Evolutionary conservation across 106 monocot species (phyloP).

Genomic region (Platanthera zijinensis): DNA sequence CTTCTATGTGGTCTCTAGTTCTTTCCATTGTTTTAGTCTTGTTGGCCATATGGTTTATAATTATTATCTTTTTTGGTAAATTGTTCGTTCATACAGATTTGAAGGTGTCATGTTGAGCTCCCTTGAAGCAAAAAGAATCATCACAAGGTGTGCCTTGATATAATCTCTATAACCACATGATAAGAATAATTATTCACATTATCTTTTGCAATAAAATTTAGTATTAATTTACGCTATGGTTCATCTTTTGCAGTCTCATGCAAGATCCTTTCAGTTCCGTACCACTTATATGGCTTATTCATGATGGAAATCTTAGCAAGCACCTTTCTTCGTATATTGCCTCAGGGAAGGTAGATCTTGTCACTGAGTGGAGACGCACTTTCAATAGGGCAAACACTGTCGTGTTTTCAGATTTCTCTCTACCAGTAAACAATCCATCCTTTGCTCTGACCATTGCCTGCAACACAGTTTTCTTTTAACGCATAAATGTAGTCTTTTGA

Average conservation of each 20-base stretch:
- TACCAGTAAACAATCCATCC: conserved; percentile 48
- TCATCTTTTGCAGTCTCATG: conserved; percentile 58
- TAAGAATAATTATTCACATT: not conserved
- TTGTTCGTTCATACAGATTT: conserved; percentile 41
- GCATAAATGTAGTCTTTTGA: not conserved
- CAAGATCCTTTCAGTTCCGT: conserved; percentile 69
- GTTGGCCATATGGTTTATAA: not conserved
- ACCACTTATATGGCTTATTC: conserved; percentile 91
- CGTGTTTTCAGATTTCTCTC: conserved; percentile 88
- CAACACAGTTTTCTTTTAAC: not conserved
- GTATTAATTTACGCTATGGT: not conserved
- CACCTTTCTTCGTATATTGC: conserved; percentile 49
- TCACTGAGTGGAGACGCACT: conserved; percentile 63
- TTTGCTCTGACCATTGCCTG: not conserved
- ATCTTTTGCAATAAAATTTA: not conserved
- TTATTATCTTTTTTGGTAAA: conserved; percentile 2
- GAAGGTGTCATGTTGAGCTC: conserved; percentile 76
- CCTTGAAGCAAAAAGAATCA: conserved; percentile 55
- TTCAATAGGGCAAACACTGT: conserved; percentile 67
- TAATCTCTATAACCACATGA: not conserved
- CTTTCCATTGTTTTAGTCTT: not conserved
- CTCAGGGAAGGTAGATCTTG: conserved; percentile 34
- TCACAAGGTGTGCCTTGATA: conserved; percentile 47
- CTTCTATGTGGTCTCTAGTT: not conserved
- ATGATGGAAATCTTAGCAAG: conserved; percentile 74